Base-by-base conservation (phyloP, 257 asterid species). In the Cruciata laevipes region DNA sequence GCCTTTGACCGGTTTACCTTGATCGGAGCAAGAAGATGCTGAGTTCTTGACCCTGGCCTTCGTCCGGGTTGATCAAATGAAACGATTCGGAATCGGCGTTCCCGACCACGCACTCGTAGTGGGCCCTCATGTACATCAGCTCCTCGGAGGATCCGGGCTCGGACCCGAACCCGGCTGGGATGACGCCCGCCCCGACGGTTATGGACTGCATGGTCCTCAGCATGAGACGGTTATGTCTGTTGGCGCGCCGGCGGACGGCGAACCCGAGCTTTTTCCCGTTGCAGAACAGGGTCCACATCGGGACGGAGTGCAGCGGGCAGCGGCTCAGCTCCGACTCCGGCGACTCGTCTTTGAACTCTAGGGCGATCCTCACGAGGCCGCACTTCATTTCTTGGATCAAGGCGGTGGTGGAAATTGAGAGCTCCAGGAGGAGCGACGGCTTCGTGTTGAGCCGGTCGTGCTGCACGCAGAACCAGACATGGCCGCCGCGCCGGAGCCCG, bases 121-220 rank as follows among this genome's bases (percentile, higher is more conserved):
- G 88, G 32, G 99, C 99, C 70, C 99, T 78, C 97, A 94, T 94
- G 57, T 94, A 90, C 96, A 94, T 76, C 68, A 86, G 77, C 78
- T 87, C 97, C 78, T 86, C 95, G 21, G 84, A 47, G 23, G 81
- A 61, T 68, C 76, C 87, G 40, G 78, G 61, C 70, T 83, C 94
- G 38, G 90, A 61, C 23, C 80, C 85, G 5, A 67, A 75, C 63
- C 86, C 89, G 52, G 81, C 49, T 0, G 97, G 99, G 2, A 94
- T 80, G 7, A 89, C 95, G 1, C 99, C 99, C 6, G 97, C 99
- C 47, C 97, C 99, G 13, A 93, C 91, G 0, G 99, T 86, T 6
- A 75, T 75, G 18, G 80, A 82, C 86, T 86, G 89, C 97, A 90
- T 88, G 31, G 94, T 90, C 82, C 80, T 90, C 16, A 90, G 79